These are phyloP conservation scores for Penicillium glabrum DNA, from an alignment of 2,329 filamentous ascomycete species.

Conservation along the genomic window DNA sequence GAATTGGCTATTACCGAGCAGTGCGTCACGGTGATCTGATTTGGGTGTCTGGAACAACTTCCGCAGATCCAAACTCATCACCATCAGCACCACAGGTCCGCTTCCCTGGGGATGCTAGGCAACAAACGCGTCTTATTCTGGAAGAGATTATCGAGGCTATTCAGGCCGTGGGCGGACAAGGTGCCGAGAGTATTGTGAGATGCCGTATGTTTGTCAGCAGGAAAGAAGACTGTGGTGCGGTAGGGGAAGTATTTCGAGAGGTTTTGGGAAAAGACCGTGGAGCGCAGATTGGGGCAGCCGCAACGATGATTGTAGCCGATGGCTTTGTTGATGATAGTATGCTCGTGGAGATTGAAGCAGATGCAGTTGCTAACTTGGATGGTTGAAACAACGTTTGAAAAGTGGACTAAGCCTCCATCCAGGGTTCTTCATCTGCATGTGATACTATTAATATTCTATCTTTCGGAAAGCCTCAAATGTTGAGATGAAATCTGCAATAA, in stretches of 20 bases:
- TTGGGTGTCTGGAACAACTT: constrained; percentile 41
- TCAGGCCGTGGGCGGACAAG: constrained; percentile 31
- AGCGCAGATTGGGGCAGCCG: constrained; percentile 27
- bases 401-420: not conserved
- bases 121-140: constrained; percentile 32
- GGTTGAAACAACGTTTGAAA: not conserved
- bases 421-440: not conserved
- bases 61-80: constrained; percentile 33
- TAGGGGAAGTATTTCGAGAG: constrained; percentile 31
- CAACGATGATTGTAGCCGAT: constrained; percentile 38
- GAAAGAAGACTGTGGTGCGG: constrained; percentile 29
- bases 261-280: constrained; percentile 26
- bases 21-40: constrained; percentile 36
- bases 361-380: constrained; percentile 28
- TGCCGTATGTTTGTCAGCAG: constrained; percentile 37
- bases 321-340: constrained; percentile 39
- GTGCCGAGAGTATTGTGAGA: constrained; percentile 33
- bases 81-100: constrained; percentile 28
- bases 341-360: constrained; percentile 43
- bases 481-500: too few relatives aligned
- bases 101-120: constrained; percentile 31
- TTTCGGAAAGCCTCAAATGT: too few relatives aligned
- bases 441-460: too few relatives aligned
- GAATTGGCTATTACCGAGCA: constrained; percentile 41
- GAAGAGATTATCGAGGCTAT: constrained; percentile 31